Evolutionary conservation across 176 grass and related monocot species (phyloP), one percentile per base, ranked within the genome.

Genomic region (Neostapfia colusana): DNA sequence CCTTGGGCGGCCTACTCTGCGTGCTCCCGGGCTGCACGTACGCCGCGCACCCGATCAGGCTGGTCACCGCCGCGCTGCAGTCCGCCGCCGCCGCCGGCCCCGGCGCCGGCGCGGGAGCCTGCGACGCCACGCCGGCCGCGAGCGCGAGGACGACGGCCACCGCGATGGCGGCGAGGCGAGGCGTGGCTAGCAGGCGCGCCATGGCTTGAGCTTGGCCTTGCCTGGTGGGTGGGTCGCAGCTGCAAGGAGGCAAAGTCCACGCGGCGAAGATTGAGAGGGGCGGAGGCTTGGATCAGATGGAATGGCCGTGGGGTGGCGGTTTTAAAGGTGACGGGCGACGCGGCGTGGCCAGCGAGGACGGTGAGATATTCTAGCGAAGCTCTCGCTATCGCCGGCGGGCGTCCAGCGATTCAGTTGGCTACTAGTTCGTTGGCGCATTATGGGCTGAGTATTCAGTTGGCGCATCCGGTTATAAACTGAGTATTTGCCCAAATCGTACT

Each of bases 11-110:
- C 68, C 68, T 87, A 4, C 13, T 40, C 64, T 36, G 49, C 43
- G 67, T 0, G 81, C 41, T 49, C 6, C 81, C 78, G 8, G 43
- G n/a, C 45, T 9, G 0, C 59, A 88, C 85, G 75, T 90, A 93
- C 49, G 36, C 0, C 18, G 87, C 57, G 81, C 91, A 93, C 39
- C 40, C 42, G 0, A 3, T 0, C 67, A 93, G 70, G 6, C 70
- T 58, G 15, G 0, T 2, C 2, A 85, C 0, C 59, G 84, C 75
- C 45, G 87, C 0, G 4, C 18, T 0, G 75, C 91, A 93, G 78
- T 93, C 78, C 12, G 40, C 4, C 5, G 3, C 1, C 12, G 65
- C 20, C 13, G 13, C 2, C 12, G 87, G 65, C 0, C 27, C 27
- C 31, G 88, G 37, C 2, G 87, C 39, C 31, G 70, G 58, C 48